phyloP scores from a whole-genome alignment of 768 basidiomycete genomes.

The Phylloporus arenicola region DNA sequence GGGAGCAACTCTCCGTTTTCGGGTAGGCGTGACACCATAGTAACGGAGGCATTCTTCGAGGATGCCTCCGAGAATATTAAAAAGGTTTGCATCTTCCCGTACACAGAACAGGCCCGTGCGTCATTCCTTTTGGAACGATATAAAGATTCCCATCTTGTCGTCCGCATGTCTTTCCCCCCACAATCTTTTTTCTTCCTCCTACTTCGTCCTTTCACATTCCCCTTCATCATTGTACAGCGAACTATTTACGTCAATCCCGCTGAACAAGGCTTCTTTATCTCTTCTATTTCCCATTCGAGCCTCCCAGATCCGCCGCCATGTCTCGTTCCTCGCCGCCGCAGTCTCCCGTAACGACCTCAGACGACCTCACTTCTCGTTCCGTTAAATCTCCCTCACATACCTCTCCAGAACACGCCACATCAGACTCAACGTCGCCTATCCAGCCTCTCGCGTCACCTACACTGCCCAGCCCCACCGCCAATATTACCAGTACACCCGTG shows the following conservation, averaged over 20 bases:
- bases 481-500: conserved; percentile 13
- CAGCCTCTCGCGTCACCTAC: conserved; percentile 19
- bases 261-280: conserved; percentile 8
- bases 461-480: conserved; percentile 2
- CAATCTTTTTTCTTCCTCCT: conserved; percentile 13
- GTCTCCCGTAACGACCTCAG: conserved; percentile 16
- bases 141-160: conserved; percentile 17
- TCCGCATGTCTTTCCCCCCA: conserved; percentile 7
- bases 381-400: conserved; percentile 3
- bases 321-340: conserved; percentile 22
- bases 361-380: conserved; percentile 8
- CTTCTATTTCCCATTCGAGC: conserved; percentile 11
- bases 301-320: conserved; percentile 27
- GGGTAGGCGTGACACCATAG: conserved; percentile 6
- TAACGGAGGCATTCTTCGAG: conserved; percentile 13
- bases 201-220: conserved; percentile 14
- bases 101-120: conserved; percentile 26
- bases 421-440: neutral
- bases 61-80: conserved; percentile 16
- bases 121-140: conserved; percentile 19
- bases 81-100: conserved; percentile 18
- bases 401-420: conserved; percentile 5
- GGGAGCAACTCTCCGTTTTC: conserved; percentile 8
- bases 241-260: conserved; percentile 21
- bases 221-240: conserved; percentile 6